These are phyloP conservation scores for Ceratocystis harringtonii DNA, from an alignment of 2,329 filamentous ascomycete species.

Conservation along the genomic window DNA sequence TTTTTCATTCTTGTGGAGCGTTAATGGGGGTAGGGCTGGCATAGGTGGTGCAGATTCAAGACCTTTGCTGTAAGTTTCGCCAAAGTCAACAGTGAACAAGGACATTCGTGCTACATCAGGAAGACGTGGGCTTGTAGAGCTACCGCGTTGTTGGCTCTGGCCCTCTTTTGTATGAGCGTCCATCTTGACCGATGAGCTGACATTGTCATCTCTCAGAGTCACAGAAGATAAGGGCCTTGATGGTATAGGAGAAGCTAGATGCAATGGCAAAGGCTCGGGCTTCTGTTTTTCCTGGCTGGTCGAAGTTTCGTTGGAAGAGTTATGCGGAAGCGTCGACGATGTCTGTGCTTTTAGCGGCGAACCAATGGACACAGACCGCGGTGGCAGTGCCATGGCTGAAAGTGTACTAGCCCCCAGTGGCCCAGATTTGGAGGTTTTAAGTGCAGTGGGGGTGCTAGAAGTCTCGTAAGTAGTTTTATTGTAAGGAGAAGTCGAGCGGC, in stretches of 20 bases:
- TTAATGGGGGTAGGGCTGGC: constrained; percentile 18
- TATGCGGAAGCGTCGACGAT: neutral
- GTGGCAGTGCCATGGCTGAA: neutral
- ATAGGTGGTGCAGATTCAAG: constrained; percentile 21
- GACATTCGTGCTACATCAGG: constrained; percentile 45
- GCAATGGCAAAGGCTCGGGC: neutral
- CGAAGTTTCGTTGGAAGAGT: neutral
- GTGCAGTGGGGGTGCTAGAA: neutral
- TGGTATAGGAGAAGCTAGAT: neutral
- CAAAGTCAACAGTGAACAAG: constrained; percentile 44
- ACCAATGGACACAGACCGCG: neutral
- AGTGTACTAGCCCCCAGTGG: neutral
- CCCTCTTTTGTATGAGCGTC: neutral
- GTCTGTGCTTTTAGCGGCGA: neutral
- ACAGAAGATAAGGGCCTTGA: neutral
- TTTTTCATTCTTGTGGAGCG: constrained; percentile 2
- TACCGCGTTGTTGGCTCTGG: constrained; percentile 19
- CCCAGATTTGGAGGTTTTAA: neutral
- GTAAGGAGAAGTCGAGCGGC: neutral
- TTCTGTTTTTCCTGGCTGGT: neutral
- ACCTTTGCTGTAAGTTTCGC: constrained; percentile 26
- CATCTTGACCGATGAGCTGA: neutral
- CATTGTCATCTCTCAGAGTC: neutral
- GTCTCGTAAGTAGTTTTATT: neutral
- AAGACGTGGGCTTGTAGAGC: constrained; percentile 41